Evolutionary conservation across 176 grass and related monocot species (phyloP).

Genomic region (Lolium rigidum): DNA sequence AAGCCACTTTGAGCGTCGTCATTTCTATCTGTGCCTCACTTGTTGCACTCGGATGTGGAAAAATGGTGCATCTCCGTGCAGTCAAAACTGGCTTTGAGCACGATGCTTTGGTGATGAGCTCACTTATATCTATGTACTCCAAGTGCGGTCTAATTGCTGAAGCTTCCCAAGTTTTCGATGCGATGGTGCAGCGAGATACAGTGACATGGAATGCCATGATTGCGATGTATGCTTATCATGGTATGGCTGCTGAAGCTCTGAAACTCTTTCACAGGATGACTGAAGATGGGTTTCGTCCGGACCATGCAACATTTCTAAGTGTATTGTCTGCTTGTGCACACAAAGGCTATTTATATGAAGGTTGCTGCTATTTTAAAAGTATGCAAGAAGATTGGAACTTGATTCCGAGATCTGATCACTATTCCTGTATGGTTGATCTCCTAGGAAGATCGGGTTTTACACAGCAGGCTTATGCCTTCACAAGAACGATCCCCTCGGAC

Average conservation of each 20-base stretch:
- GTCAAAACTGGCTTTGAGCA: constrained; percentile 69
- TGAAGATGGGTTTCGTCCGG: constrained; percentile 53
- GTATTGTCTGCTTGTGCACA: constrained; percentile 73
- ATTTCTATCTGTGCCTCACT: constrained; percentile 74
- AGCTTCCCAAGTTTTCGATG: constrained; percentile 59
- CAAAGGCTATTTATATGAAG: constrained; percentile 76
- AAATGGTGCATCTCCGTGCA: constrained; percentile 64
- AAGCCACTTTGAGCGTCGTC: constrained; percentile 56
- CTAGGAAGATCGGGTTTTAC: constrained; percentile 71
- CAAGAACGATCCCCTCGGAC: constrained; percentile 53
- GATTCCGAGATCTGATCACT: constrained; percentile 71
- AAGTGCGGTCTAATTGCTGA: constrained; percentile 70
- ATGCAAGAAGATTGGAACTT: constrained; percentile 76
- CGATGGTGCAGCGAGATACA: constrained; percentile 58
- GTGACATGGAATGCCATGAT: constrained; percentile 90
- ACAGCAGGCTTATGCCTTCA: constrained; percentile 67
- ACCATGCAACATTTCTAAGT: constrained; percentile 73
- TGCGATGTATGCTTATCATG: constrained; percentile 75
- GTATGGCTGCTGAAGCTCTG: constrained; percentile 66
- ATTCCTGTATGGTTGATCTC: constrained; percentile 86
- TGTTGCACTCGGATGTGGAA: constrained; percentile 66
- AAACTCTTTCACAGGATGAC: constrained; percentile 62
- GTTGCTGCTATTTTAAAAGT: constrained; percentile 60
- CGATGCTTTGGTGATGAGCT: constrained; percentile 77
- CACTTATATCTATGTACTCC: constrained; percentile 78